Evolutionary conservation across 2,329 filamentous ascomycete species (phyloP).

Genomic region (Colletotrichum spinosum): DNA sequence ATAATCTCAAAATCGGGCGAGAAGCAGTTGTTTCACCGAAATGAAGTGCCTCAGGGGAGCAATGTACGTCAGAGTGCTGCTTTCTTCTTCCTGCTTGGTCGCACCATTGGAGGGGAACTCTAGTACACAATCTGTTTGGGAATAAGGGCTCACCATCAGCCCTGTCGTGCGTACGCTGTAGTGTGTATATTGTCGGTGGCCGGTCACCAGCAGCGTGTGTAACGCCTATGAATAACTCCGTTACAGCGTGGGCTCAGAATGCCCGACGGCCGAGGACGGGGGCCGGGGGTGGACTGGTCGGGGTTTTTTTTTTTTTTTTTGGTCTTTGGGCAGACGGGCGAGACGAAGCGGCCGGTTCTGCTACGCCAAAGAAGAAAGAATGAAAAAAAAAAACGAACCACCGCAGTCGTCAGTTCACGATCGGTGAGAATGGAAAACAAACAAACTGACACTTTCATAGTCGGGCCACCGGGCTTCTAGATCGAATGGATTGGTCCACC

Average conservation of each 20-base stretch:
- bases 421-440: no score
- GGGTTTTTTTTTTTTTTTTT: conserved; percentile 6
- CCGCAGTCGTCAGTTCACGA: conserved; percentile 1
- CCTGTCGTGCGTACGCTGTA: no score
- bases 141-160: background rate
- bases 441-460: background rate
- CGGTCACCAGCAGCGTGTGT: no score
- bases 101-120: conserved; percentile 11
- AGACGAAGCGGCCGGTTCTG: conserved; percentile 6
- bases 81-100: conserved; percentile 15
- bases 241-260: conserved; percentile 15
- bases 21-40: conserved; percentile 30
- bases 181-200: no score
- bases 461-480: conserved; percentile 13
- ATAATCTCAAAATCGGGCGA: conserved; percentile 26
- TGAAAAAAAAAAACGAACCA: background rate
- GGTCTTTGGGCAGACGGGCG: background rate
- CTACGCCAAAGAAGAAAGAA: background rate
- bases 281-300: conserved; percentile 23
- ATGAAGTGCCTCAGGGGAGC: conserved; percentile 8
- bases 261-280: conserved; percentile 16
- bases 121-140: conserved; percentile 18
- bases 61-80: conserved; percentile 16
- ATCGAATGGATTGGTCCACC: conserved; percentile 24
- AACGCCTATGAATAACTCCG: background rate